Evolutionary conservation across 192 early-diverging fungal genomes (phyloP), one percentile per base, ranked within the genome.

Genomic region (Coemansia sp.): DNA sequence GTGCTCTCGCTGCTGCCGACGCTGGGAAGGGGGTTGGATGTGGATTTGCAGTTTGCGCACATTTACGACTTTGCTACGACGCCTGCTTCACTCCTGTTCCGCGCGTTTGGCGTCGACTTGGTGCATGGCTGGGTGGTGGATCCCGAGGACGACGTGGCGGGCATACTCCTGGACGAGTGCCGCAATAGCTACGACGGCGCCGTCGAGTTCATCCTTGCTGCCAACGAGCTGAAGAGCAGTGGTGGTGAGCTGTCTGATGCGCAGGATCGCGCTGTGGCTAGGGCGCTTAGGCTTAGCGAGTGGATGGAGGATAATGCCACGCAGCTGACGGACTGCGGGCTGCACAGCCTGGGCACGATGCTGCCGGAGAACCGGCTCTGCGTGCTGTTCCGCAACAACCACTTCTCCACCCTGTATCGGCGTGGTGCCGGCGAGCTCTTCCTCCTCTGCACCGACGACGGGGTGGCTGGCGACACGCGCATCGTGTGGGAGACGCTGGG

Each of bases 341-440:
- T 96, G 50, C 78, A 79, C 33, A 62, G 81, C n/a, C 84, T 96
- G 34, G 68, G 78, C n/a, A 88, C 87, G 14, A 73, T 78, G 51
- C 73, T 95, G 29, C 88, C 87, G 6, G 77, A 78, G 2, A 67
- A 81, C 17, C 68, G 79, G 3, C 73, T 95, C 13, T 84, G 85
- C 50, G 93, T 95, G 44, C 75, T 98, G 40, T 98, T 98, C 84
- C 85, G 95, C 62, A 97, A 97, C 78, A 98, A 98, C 75, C 95
- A 98, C 64, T 94, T 94, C 53, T 92, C 89, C 9, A 92, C 91
- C 7, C 73, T 94, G 36, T 89, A 84, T 50, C 89, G 88, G 73
- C 86, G 87, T 37, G 74, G 73, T 0, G 45, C 77, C 35, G 81
- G 82, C 6, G 86, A 84, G 37, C 73, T 82, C 8, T 83, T 88